A percentile compares a stretch with the other conserved stretches of the same genome.
Evolutionary conservation across 345 rosid genomes (phyloP).

Genomic region (Euphorbia lathyris): DNA sequence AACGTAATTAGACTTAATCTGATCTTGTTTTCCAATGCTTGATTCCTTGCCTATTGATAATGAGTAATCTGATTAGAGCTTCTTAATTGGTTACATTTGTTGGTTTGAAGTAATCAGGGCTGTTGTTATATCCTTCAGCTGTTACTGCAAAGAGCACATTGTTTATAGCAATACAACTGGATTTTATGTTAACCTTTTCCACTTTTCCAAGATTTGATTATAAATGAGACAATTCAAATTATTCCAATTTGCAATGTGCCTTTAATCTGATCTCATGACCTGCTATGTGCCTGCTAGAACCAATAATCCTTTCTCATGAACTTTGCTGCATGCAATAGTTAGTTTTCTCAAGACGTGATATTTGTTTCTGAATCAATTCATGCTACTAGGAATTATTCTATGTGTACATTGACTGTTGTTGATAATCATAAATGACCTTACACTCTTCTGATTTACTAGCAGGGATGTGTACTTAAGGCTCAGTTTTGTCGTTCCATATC

Average conservation of each 20-base stretch:
- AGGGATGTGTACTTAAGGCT: not conserved
- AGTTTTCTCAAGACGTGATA: not conserved
- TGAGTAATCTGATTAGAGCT: constrained; percentile 2
- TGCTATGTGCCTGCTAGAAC: not conserved
- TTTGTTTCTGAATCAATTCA: not conserved
- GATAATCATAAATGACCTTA: not conserved
- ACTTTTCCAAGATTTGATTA: not conserved
- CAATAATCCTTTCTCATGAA: not conserved
- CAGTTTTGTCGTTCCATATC: not conserved
- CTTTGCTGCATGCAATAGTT: not conserved
- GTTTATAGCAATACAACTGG: not conserved
- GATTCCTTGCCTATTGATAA: not conserved
- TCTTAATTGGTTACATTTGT: not conserved
- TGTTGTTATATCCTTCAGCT: not conserved
- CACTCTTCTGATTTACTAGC: not conserved
- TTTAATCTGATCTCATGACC: not conserved
- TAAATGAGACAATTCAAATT: not conserved
- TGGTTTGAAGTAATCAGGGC: not conserved
- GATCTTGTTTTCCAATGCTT: not conserved
- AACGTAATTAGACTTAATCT: constrained; percentile 40
- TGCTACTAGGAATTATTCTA: not conserved
- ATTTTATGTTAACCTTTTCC: no score
- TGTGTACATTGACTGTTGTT: not conserved
- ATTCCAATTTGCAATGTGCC: not conserved
- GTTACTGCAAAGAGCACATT: not conserved